phyloP scores from a whole-genome alignment of 305 asterid genomes.

The Plantago lanceolata region DNA sequence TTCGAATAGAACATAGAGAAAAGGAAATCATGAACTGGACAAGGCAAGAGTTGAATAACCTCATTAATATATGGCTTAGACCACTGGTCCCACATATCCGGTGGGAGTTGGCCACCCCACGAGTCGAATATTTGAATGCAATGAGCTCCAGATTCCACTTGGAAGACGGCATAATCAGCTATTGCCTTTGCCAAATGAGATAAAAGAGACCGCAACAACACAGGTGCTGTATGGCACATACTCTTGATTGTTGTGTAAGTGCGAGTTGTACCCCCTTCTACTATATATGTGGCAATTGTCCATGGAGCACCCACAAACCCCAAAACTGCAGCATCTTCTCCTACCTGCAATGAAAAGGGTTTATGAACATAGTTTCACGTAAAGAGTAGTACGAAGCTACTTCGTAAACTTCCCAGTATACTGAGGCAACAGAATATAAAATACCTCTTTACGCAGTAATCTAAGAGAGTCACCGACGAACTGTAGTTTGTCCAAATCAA shows the following conservation, averaged over 20 bases:
- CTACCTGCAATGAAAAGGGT: conserved; percentile 48
- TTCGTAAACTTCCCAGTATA: conserved; percentile 5
- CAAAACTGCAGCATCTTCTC: conserved; percentile 82
- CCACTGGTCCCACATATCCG: conserved; percentile 84
- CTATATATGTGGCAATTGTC: conserved; percentile 79
- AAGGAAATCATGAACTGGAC: conserved; percentile 3
- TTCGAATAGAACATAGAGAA: neutral
- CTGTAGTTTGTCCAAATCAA: conserved; percentile 71
- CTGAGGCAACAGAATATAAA: conserved; percentile 3
- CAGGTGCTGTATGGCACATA: conserved; percentile 81
- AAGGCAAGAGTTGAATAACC: conserved; percentile 37
- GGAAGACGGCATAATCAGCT: conserved; percentile 71
- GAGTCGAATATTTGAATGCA: conserved; percentile 93
- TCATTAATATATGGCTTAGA: conserved; percentile 89
- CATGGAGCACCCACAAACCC: conserved; percentile 98
- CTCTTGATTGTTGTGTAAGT: conserved; percentile 79
- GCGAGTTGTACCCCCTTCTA: conserved; percentile 36
- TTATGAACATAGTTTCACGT: neutral
- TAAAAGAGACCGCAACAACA: conserved; percentile 60
- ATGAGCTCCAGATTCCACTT: conserved; percentile 91
- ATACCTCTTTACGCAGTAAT: conserved; percentile 71
- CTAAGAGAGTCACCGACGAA: conserved; percentile 83
- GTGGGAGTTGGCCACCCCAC: conserved; percentile 97
- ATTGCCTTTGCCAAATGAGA: conserved; percentile 76
- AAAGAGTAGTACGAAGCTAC: neutral